Percentiles rank a stretch among this genome's conserved stretches.
Conservation (phyloP, 2,329 filamentous ascomycete species). For the Aspergillus awamori region DNA sequence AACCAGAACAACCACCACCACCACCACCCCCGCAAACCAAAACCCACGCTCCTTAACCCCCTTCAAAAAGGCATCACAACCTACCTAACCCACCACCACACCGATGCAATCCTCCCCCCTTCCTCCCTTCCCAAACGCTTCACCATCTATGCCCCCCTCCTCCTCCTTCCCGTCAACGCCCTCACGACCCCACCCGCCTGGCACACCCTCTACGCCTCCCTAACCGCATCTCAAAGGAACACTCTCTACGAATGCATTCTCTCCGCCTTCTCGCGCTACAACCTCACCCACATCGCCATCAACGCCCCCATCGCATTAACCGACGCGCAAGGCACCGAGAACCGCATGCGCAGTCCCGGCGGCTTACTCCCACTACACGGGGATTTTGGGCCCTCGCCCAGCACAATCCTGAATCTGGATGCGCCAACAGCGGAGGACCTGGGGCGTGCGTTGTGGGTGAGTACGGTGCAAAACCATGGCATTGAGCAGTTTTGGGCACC, state of each 20-base stretch:
- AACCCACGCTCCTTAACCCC: constrained; percentile 25
- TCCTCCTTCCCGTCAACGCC: constrained; percentile 57
- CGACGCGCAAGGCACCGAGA: constrained; percentile 52
- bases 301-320: constrained; percentile 58
- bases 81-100: constrained; percentile 30
- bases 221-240: constrained; percentile 34
- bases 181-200: constrained; percentile 40
- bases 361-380: constrained; percentile 72
- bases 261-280: constrained; percentile 38
- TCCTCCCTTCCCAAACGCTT: constrained; percentile 49
- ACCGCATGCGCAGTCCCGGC: constrained; percentile 72
- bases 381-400: constrained; percentile 64
- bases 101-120: background rate
- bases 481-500: constrained; percentile 87
- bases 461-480: constrained; percentile 72
- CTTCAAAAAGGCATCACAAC: constrained; percentile 36
- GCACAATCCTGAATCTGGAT: too few relatives aligned
- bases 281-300: constrained; percentile 59
- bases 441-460: constrained; percentile 73
- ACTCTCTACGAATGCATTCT: constrained; percentile 48
- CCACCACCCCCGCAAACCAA: background rate
- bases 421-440: constrained; percentile 58
- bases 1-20: background rate
- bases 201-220: constrained; percentile 30
- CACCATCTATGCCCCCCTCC: constrained; percentile 60